Evolutionary conservation across 768 basidiomycete genomes (phyloP).

Genomic region (Lactifluus pinguis): DNA sequence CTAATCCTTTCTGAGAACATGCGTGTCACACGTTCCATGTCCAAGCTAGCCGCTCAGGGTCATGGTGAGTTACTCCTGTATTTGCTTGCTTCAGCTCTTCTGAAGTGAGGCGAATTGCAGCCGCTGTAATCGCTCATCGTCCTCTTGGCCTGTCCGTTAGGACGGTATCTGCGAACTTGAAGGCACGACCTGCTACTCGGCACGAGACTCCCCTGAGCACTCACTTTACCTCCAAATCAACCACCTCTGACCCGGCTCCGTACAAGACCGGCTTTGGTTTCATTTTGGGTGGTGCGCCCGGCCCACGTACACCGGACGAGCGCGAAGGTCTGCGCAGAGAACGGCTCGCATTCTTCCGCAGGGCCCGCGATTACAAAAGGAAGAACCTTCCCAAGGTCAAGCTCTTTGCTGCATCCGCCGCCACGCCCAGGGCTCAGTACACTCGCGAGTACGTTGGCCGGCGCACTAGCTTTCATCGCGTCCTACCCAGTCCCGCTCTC

Average conservation of each 20-base stretch:
- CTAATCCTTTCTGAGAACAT: constrained; percentile 10
- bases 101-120: background rate
- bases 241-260: background rate
- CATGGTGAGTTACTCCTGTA: background rate
- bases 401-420: background rate
- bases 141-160: background rate
- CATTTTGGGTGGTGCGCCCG: background rate
- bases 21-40: constrained; percentile 10
- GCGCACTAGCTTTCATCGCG: background rate
- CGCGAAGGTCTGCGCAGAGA: constrained; percentile 9
- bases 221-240: background rate
- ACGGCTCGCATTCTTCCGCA: constrained; percentile 11
- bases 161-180: background rate
- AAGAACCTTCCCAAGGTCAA: background rate
- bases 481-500: background rate
- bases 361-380: background rate
- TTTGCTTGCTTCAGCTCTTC: background rate
- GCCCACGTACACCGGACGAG: background rate
- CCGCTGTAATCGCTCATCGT: constrained; percentile 3
- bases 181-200: background rate
- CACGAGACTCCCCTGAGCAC: background rate
- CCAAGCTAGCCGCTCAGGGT: background rate
- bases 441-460: constrained; percentile 2
- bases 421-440: background rate
- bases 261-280: constrained; percentile 13